Base-by-base conservation (phyloP, 2,329 filamentous ascomycete genomes). In the Gnomoniopsis sp. region DNA sequence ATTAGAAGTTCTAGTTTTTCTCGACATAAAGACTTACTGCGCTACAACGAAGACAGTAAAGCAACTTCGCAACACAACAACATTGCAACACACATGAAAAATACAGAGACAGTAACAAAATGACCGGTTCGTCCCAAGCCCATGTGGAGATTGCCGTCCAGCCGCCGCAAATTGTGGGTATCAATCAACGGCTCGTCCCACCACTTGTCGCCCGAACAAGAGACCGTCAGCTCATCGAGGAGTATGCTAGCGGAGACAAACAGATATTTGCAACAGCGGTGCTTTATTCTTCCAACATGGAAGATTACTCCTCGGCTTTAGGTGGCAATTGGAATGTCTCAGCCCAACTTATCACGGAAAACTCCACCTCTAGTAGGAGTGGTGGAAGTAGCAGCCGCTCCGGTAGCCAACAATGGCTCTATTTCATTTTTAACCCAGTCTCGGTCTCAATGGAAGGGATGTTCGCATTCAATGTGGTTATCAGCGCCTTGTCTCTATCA, bases 151-250 rank as follows among this genome's bases (percentile, higher is more conserved):
- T 61, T 34, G 59, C 17, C 22, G 59, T 61, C 4, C 55, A 61
- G 26, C 59, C 59, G 6, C 59, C 59, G 6, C 6, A 3, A 10
- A 22, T 3, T 3, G 55, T 55, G 3, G 34, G 41, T 6, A 23
- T 58, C 19, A 30, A 14, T n/a, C 43, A 23, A n/a, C 33, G 33
- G 41, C 48, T 61, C 11, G 2, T 52, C n/a, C 59, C 59, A 15
- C 59, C 59, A 3, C n/a, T 61, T 14, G 55, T 61, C 11, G 59
- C 59, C 15, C 59, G 59, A 10, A 58, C 51, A 3, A 46, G 52
- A 19, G 21, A 53, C 34, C 50, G 17, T 2, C 55, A 46, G 11
- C 48, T 61, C 2, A 17, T 61, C 4, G 36, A 52, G 2, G 47
- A 48, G 17, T 41, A 43, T n/a, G 1, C n/a, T 2, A 14, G 7